Conservation (phyloP, 768 basidiomycete genomes). For the Rhizopogon salebrosus region DNA sequence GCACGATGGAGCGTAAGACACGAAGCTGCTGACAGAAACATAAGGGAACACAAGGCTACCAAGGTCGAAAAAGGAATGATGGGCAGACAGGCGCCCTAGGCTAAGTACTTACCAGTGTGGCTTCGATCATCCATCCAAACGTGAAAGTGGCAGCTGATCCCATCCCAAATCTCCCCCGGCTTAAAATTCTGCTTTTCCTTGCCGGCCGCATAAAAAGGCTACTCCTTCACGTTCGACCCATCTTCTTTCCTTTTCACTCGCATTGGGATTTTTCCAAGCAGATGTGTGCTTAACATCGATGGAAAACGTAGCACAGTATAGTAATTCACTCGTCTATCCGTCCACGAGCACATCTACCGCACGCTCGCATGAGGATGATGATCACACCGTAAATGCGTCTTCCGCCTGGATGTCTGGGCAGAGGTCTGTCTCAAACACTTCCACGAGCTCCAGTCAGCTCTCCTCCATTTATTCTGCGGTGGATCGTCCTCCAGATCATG, state of each 20-base stretch:
- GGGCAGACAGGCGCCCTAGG: conserved; percentile 5
- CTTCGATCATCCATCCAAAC: not conserved
- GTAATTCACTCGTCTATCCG: conserved; percentile 27
- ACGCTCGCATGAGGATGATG: conserved; percentile 17
- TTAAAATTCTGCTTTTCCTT: conserved; percentile 6
- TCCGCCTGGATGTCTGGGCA: conserved; percentile 20
- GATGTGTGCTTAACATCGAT: conserved; percentile 31
- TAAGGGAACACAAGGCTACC: conserved; percentile 10
- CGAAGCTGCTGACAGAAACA: conserved; percentile 5
- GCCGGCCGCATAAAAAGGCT: conserved; percentile 24
- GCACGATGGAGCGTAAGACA: conserved; percentile 3
- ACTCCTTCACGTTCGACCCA: conserved; percentile 23
- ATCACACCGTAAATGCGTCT: conserved; percentile 22
- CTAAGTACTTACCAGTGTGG: not conserved
- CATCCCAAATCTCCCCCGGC: conserved; percentile 4
- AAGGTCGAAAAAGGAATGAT: conserved; percentile 8
- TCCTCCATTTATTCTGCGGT: conserved; percentile 34
- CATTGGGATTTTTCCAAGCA: conserved; percentile 18
- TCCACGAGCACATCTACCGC: conserved; percentile 22
- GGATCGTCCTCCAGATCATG: conserved; percentile 33
- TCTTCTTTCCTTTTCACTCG: conserved; percentile 24
- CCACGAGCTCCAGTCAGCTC: conserved; percentile 16
- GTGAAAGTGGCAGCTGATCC: conserved; percentile 3
- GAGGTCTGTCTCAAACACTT: conserved; percentile 10
- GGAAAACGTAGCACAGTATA: conserved; percentile 32